A percentile compares a stretch with the other conserved stretches of the same genome.
phyloP scores from a whole-genome alignment of 2,329 filamentous ascomycete species.

The Metarhizium guizhouense region DNA sequence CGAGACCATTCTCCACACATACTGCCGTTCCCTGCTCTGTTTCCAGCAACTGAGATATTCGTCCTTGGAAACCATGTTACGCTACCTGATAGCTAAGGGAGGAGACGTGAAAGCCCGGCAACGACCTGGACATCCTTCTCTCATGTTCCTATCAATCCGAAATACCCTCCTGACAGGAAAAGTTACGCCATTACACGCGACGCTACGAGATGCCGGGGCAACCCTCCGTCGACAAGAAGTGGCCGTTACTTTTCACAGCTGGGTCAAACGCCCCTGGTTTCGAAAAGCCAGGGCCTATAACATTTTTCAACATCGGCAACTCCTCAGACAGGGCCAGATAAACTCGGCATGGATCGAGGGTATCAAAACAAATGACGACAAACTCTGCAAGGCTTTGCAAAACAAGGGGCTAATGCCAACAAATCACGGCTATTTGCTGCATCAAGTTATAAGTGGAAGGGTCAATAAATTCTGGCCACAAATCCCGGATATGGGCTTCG shows the following conservation, averaged over 20 bases:
- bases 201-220: background rate
- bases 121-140: background rate
- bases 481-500: background rate
- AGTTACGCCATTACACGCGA: background rate
- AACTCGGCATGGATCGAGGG: background rate
- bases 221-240: background rate
- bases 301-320: background rate
- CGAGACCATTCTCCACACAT: background rate
- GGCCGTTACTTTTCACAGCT: background rate
- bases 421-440: background rate
- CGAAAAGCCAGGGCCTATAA: background rate
- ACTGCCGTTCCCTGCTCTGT: background rate
- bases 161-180: background rate
- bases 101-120: background rate
- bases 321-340: background rate
- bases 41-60: background rate
- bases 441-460: no score
- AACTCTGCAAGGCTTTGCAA: no score
- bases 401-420: background rate
- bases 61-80: background rate
- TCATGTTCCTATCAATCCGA: background rate
- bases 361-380: background rate
- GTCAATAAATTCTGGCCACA: background rate
- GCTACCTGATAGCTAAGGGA: background rate
- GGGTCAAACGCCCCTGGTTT: background rate